Evolutionary conservation across 1,284 basidiomycete genomes (phyloP).

Genomic region (Cutaneotrichosporon sp.): DNA sequence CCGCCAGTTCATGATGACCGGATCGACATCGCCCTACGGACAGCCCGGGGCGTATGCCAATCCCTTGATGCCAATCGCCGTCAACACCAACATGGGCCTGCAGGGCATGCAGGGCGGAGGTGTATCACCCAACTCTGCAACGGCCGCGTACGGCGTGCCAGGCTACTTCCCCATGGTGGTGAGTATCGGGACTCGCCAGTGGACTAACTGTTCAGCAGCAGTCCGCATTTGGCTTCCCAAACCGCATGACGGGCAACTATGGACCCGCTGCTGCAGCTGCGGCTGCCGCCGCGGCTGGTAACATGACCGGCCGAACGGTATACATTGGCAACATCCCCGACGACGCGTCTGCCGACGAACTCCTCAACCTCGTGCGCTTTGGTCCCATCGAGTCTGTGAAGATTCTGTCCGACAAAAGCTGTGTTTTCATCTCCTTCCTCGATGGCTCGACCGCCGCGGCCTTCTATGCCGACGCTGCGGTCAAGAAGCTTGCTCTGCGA

Average conservation of each 20-base stretch:
- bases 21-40: conserved; percentile 2
- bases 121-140: background rate
- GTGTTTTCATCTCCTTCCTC: conserved; percentile 96
- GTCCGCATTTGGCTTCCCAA: conserved; percentile 33
- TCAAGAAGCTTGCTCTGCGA: conserved; percentile 85
- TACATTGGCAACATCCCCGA: conserved; percentile 95
- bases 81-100: conserved; percentile 1
- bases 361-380: conserved; percentile 95
- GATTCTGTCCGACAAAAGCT: conserved; percentile 94
- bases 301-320: conserved; percentile 76
- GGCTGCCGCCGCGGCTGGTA: conserved; percentile 64
- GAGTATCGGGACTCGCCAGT: background rate
- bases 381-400: conserved; percentile 93
- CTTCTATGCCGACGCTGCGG: conserved; percentile 88
- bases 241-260: conserved; percentile 51
- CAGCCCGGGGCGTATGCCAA: conserved; percentile 9
- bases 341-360: conserved; percentile 94
- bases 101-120: background rate
- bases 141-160: conserved; percentile 7
- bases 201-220: conserved; percentile 3
- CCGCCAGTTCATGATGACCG: conserved; percentile 9
- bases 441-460: conserved; percentile 84
- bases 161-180: conserved; percentile 18
- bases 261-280: conserved; percentile 64
- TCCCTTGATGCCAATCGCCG: conserved; percentile 5